Evolutionary conservation across 2,329 filamentous ascomycete species (phyloP), one percentile per base, ranked within the genome.

Genomic region (Colletotrichum sp.): DNA sequence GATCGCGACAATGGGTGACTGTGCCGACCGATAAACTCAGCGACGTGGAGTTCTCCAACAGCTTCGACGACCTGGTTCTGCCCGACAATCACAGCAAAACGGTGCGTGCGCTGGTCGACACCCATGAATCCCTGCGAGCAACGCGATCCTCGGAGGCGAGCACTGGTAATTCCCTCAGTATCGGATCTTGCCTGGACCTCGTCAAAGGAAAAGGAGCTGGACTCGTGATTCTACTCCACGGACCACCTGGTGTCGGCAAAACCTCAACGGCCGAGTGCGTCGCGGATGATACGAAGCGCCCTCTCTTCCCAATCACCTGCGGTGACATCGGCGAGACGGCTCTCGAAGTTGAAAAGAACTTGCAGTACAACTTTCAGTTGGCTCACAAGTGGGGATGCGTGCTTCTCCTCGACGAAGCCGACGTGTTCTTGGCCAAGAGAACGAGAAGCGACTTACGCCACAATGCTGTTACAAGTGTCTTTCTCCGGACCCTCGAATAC

Each of bases 401-500:
- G 1, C 30, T 75, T 3, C 39, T 75, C 1, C 61, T 75, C 5
- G 73, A 76, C 9, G 73, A 76, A 16, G 72, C 72, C 15, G 72
- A 71, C 19, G 15, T 75, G 3, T 49, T 49, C n/a, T 13, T 49
- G 44, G 95, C 97, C 86, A 94, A 95, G 44, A 15, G 67, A 6
- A 59, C 27, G 83, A 92, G 95, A 3, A 94, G 95, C 36, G 52
- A 75, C 22, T 7, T 75, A 1, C 49, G 36, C 4, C 68, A 65
- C 13, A 67, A 75, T 6, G 72, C 59, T 5, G 52, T 72, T 12
- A 64, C 49, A n/a, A 72, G 55, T 6, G 85, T 87, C 8, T 87
- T 88, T 68, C 80, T 88, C 6, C 82, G 85, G 0, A 80, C 83
- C 0, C 84, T 88, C 36, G 87, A 88, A 79, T 88, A 87, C 83